A percentile compares a stretch with the other conserved stretches of the same genome.
These are phyloP conservation scores for Nitzschia inconspicua DNA, from an alignment of 108 stramenopile species.

Conservation along the genomic window DNA sequence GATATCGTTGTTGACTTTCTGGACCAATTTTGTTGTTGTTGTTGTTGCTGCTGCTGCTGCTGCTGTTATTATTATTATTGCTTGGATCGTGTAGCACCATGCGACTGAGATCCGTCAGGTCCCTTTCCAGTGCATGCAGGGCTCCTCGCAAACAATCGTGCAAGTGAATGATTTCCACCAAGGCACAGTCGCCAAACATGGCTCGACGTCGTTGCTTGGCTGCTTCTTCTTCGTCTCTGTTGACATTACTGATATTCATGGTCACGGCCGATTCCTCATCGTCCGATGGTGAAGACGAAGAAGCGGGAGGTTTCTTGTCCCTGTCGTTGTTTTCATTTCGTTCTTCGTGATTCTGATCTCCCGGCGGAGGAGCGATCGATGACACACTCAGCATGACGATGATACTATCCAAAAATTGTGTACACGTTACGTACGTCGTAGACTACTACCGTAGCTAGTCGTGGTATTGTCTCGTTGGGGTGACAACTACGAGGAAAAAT, in stretches of 20 bases:
- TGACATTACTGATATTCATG: not conserved
- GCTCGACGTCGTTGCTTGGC: conserved; percentile 23
- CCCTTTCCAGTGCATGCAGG: conserved; percentile 55
- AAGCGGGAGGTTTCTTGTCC: not conserved
- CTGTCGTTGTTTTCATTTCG: not conserved
- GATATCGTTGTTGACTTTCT: not conserved
- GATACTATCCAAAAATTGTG: no score
- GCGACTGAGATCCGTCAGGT: conserved; percentile 53
- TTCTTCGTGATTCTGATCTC: not conserved
- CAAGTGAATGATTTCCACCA: conserved; percentile 85
- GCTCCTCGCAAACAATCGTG: conserved; percentile 89
- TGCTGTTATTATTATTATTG: not conserved
- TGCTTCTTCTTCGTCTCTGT: not conserved
- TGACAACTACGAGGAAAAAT: no score
- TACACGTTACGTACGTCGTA: no score
- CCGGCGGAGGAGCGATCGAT: no score
- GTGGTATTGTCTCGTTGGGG: no score
- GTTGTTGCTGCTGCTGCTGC: not conserved
- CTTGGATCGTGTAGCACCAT: conserved; percentile 12
- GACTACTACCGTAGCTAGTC: no score
- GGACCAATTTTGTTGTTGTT: not conserved
- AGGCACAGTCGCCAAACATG: conserved; percentile 80
- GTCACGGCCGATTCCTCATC: not conserved
- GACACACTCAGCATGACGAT: no score
- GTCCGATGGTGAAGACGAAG: not conserved